These are phyloP conservation scores for Solanum sparsipilum DNA, from an alignment of 257 asterid genomes.

Conservation along the genomic window DNA sequence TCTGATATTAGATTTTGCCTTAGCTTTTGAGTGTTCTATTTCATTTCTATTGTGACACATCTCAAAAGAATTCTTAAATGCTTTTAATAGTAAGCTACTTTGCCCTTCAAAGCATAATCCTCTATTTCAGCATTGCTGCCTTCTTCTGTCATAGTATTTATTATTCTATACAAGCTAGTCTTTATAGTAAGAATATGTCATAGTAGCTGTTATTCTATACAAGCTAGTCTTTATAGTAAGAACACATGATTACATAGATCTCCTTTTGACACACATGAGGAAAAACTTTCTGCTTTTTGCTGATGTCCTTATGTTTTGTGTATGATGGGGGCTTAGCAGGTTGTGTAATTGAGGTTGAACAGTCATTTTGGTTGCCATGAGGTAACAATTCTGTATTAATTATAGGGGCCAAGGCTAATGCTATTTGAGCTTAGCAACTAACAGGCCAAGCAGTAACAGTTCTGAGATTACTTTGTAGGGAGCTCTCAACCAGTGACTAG, in stretches of 20 bases:
- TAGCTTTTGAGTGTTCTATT: slow-evolving; percentile 1
- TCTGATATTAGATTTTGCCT: slow-evolving; percentile 6
- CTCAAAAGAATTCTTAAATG: neutral
- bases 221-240: neutral
- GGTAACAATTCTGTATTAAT: neutral
- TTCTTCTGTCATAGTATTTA: neutral
- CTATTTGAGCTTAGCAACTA: neutral
- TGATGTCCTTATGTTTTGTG: neutral
- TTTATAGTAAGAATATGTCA: neutral
- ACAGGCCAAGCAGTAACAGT: neutral
- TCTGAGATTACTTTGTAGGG: neutral
- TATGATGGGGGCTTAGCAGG: neutral
- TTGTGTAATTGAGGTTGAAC: neutral
- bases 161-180: neutral
- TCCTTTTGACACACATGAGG: neutral
- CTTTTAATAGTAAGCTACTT: neutral
- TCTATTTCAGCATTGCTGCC: neutral
- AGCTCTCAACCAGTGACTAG: neutral
- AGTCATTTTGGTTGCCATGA: neutral
- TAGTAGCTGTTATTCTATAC: neutral
- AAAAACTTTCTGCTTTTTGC: neutral
- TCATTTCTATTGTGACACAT: neutral
- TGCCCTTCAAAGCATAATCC: neutral
- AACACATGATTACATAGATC: neutral
- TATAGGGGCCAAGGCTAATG: neutral